A percentile compares a stretch with the other conserved stretches of the same genome.
phyloP scores from a whole-genome alignment of 2,329 filamentous ascomycete genomes.

The Fusarium cyanostomum region DNA sequence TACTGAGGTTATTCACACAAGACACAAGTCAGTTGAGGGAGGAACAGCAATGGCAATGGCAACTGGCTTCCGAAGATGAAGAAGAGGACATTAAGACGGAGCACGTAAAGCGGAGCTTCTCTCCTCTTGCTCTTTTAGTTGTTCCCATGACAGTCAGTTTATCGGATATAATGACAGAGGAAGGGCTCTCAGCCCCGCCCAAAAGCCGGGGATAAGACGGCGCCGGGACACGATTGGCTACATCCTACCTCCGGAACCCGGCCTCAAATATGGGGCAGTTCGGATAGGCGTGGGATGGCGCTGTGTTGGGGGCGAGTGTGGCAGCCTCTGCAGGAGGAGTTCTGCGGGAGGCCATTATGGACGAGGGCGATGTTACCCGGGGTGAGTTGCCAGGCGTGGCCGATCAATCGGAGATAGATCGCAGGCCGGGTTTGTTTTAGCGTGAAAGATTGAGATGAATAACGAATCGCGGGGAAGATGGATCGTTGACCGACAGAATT shows the following conservation, averaged over 20 bases:
- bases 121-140: constrained; percentile 15
- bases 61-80: constrained; percentile 1
- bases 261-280: constrained; percentile 33
- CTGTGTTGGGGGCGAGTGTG: constrained; percentile 28
- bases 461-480: constrained; percentile 22
- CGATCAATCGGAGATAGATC: constrained; percentile 25
- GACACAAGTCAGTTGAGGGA: constrained; percentile 9
- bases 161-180: not conserved
- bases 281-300: constrained; percentile 28
- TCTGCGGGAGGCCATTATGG: constrained; percentile 11
- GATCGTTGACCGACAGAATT: constrained; percentile 19
- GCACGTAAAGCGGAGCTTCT: constrained; percentile 20
- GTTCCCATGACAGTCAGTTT: constrained; percentile 28
- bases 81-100: constrained; percentile 1
- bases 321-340: constrained; percentile 14
- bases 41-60: not conserved
- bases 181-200: constrained; percentile 31
- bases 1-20: constrained; percentile 30
- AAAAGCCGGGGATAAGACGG: constrained; percentile 21
- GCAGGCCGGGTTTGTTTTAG: constrained; percentile 19
- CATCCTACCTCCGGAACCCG: constrained; percentile 35
- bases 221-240: constrained; percentile 26
- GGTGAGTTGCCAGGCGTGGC: constrained; percentile 6
- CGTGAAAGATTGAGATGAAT: constrained; percentile 14
- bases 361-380: constrained; percentile 23